A percentile compares a stretch with the other conserved stretches of the same genome.
These are phyloP conservation scores for Anisogramma anomala DNA, from an alignment of 2,329 filamentous ascomycete species.

Conservation along the genomic window DNA sequence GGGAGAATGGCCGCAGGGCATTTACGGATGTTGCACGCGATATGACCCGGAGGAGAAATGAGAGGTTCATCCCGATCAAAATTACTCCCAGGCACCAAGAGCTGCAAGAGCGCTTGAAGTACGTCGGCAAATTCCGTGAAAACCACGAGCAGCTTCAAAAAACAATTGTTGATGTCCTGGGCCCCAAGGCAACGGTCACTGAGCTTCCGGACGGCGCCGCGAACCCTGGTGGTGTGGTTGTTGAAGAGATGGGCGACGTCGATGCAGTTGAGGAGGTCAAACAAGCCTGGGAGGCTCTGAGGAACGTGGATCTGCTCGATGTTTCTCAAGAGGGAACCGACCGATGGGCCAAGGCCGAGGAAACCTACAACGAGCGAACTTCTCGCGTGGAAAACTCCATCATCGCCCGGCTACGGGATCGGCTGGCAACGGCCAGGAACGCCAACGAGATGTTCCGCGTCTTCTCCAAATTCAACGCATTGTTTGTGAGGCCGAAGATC, in stretches of 20 bases:
- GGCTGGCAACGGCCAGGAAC: slow-evolving; percentile 87
- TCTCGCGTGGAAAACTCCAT: slow-evolving; percentile 98
- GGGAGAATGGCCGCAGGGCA: slow-evolving; percentile 94
- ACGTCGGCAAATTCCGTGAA: slow-evolving; percentile 86
- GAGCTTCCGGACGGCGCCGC: slow-evolving; percentile 39
- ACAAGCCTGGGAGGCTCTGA: slow-evolving; percentile 85
- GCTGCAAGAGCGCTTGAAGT: slow-evolving; percentile 81
- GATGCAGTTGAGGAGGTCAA: slow-evolving; percentile 94
- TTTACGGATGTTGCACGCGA: slow-evolving; percentile 97
- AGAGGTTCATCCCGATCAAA: slow-evolving; percentile 98
- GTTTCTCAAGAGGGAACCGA: slow-evolving; percentile 82
- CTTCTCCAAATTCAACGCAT: slow-evolving; percentile 98
- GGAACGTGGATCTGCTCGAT: slow-evolving; percentile 90
- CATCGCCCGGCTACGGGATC: slow-evolving; percentile 84
- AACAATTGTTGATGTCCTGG: slow-evolving; percentile 94
- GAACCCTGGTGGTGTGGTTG: slow-evolving; percentile 53
- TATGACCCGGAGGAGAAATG: slow-evolving; percentile 81
- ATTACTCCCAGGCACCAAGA: slow-evolving; percentile 78
- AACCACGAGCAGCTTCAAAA: slow-evolving; percentile 96
- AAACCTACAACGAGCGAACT: slow-evolving; percentile 93
- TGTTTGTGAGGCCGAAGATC: slow-evolving; percentile 98
- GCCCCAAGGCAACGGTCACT: slow-evolving; percentile 53
- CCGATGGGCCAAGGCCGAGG: slow-evolving; percentile 86
- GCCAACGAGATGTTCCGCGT: slow-evolving; percentile 99
- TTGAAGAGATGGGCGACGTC: slow-evolving; percentile 93